A percentile compares a stretch with the other conserved stretches of the same genome.
Conservation (phyloP, 2,329 filamentous ascomycete genomes). For the Talaromyces sp. region DNA sequence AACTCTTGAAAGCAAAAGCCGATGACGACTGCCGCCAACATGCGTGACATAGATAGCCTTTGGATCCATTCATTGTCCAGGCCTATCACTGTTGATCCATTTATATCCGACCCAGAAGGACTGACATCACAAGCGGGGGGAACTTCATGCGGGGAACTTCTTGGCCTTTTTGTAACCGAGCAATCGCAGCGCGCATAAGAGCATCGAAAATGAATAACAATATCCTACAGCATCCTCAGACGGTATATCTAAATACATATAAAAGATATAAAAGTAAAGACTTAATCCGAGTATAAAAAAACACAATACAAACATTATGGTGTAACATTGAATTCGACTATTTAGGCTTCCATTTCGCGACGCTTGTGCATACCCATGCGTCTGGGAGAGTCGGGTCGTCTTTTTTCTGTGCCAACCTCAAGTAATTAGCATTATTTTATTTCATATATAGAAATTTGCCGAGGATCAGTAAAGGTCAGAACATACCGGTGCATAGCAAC, state of each 20-base stretch:
- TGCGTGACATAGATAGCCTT: background rate
- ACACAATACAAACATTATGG: background rate
- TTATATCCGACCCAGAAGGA: no score
- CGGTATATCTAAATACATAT: no score
- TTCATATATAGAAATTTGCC: background rate
- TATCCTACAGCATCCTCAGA: no score
- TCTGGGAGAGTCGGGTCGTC: background rate
- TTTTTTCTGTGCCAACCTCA: background rate
- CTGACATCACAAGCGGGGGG: background rate
- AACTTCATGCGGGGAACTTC: no score
- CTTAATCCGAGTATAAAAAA: background rate
- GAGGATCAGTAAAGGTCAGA: background rate
- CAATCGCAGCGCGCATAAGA: no score
- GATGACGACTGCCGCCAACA: background rate
- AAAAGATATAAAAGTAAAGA: no score
- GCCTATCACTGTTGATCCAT: background rate
- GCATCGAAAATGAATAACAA: no score
- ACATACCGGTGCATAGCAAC: conserved; percentile 10
- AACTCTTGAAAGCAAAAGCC: background rate
- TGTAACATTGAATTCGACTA: background rate
- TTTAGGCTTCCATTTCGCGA: conserved; percentile 6
- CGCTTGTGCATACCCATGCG: conserved; percentile 11
- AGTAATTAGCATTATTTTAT: background rate
- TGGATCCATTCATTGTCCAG: no score
- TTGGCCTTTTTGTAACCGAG: no score